phyloP scores from a whole-genome alignment of 768 basidiomycete species.

The Kwoniella europaea region DNA sequence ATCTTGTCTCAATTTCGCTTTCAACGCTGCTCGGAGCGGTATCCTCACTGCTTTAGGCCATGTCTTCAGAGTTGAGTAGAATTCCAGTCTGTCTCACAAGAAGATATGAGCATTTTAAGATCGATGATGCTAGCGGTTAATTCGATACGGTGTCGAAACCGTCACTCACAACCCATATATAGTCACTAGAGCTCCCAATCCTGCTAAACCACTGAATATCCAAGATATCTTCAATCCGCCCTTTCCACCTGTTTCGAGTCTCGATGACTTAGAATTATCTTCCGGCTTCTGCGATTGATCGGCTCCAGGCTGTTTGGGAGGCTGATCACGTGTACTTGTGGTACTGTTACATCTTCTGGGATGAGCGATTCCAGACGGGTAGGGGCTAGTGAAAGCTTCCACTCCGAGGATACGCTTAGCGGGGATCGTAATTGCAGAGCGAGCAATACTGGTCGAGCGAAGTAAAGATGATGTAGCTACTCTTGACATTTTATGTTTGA shows the following conservation, averaged over 20 bases:
- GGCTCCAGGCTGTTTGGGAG: background rate
- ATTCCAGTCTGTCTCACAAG: conserved; percentile 46
- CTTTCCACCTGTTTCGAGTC: conserved; percentile 1
- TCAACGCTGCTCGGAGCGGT: conserved; percentile 52
- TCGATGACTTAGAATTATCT: background rate
- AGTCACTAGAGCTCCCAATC: conserved; percentile 52
- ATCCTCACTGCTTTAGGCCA: conserved; percentile 55
- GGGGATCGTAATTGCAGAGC: background rate
- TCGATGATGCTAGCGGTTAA: background rate
- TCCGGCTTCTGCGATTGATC: background rate
- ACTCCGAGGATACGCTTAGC: background rate
- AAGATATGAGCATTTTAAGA: background rate
- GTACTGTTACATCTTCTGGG: background rate
- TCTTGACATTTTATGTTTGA: background rate
- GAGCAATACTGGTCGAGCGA: background rate
- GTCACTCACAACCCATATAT: conserved; percentile 55
- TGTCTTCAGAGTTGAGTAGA: conserved; percentile 49
- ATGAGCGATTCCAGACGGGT: conserved; percentile 2
- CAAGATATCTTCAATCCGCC: conserved; percentile 41
- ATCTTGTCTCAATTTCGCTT: conserved; percentile 50
- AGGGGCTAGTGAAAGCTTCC: background rate
- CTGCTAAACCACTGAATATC: conserved; percentile 52
- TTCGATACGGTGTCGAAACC: background rate
- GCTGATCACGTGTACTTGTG: background rate
- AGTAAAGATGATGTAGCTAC: conserved; percentile 3